Evolutionary conservation across 2,329 filamentous ascomycete genomes (phyloP).

Genomic region (Aspergillus brunneoviolaceus): DNA sequence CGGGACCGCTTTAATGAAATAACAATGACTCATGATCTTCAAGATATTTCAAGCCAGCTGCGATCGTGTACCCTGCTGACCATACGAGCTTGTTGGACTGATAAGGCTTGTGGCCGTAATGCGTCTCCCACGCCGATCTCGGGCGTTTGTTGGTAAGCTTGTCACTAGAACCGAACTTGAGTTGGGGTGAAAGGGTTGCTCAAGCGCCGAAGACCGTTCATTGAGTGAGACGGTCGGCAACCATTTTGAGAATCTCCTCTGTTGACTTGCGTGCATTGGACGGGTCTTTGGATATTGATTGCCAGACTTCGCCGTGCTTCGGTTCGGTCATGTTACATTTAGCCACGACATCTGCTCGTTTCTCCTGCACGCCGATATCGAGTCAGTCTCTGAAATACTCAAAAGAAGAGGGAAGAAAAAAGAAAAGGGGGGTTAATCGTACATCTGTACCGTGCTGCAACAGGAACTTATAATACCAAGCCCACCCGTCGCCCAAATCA

Average conservation of each 20-base stretch:
- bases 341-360: constrained; percentile 76
- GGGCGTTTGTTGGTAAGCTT: background rate
- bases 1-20: background rate
- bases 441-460: constrained; percentile 83
- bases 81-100: background rate
- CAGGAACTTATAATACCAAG: constrained; percentile 96
- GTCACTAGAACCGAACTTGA: background rate
- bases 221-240: constrained; percentile 53
- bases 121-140: background rate
- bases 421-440: constrained; percentile 25
- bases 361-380: constrained; percentile 57
- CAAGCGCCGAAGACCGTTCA: background rate
- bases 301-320: constrained; percentile 90
- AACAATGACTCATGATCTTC: background rate
- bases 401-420: background rate
- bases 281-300: constrained; percentile 80
- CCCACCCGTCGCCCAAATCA: constrained; percentile 90
- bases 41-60: background rate
- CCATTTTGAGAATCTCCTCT: constrained; percentile 81
- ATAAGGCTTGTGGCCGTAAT: background rate
- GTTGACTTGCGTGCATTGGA: constrained; percentile 70
- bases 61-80: background rate
- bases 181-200: background rate
- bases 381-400: constrained; percentile 7
- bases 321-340: constrained; percentile 85